Percentiles rank a stretch among this genome's conserved stretches.
Conservation (phyloP, 805 yeast genomes). For the Wickerhamiella shivajii region DNA sequence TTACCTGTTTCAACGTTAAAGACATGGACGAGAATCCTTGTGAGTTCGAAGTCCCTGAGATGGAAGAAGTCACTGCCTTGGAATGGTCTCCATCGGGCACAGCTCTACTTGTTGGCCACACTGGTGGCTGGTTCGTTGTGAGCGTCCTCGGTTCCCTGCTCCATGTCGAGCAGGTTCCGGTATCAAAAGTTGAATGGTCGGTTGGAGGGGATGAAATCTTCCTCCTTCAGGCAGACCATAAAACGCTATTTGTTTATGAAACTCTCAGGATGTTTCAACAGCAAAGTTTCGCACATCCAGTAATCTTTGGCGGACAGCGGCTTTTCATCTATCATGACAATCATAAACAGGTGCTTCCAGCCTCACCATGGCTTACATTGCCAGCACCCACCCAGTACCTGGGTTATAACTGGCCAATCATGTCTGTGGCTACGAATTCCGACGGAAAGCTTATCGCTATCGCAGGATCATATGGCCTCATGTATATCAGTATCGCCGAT, state of each 20-base stretch:
- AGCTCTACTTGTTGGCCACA: constrained; percentile 22
- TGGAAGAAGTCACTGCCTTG: constrained; percentile 21
- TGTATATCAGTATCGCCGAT: constrained; percentile 28
- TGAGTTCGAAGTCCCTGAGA: constrained; percentile 22
- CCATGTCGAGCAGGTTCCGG: constrained; percentile 26
- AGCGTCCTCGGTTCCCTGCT: constrained; percentile 33
- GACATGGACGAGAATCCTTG: constrained; percentile 13
- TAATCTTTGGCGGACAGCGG: constrained; percentile 29
- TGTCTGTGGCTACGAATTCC: constrained; percentile 29
- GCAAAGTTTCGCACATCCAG: constrained; percentile 27
- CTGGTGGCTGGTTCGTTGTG: constrained; percentile 35
- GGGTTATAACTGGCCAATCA: constrained; percentile 31
- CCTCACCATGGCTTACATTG: constrained; percentile 34
- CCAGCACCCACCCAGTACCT: constrained; percentile 33
- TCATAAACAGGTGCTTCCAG: constrained; percentile 29
- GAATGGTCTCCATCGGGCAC: constrained; percentile 29
- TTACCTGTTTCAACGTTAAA: constrained; percentile 26
- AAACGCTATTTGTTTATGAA: constrained; percentile 5
- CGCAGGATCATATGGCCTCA: constrained; percentile 35
- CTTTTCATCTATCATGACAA: constrained; percentile 34
- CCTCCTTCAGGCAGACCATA: constrained; percentile 18
- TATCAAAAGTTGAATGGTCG: constrained; percentile 24
- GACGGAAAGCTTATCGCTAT: constrained; percentile 38
- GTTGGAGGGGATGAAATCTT: constrained; percentile 26
- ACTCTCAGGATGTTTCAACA: constrained; percentile 16